Conservation (phyloP, 1,284 basidiomycete genomes). For the Ceratorhiza oryzae-sativae region DNA sequence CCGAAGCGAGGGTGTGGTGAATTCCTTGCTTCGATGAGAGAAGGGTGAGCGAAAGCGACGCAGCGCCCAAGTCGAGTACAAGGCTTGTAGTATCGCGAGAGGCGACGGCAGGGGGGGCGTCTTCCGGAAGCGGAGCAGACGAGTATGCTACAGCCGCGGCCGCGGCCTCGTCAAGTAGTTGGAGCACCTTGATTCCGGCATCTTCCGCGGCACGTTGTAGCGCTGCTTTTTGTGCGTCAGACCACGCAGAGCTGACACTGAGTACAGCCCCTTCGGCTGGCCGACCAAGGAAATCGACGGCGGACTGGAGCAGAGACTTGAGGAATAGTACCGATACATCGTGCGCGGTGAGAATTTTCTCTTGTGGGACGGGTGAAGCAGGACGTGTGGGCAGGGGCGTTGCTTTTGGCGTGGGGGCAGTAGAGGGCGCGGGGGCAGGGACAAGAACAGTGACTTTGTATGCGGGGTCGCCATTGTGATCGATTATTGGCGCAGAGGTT, state of each 20-base stretch:
- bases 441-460: conserved; percentile 72
- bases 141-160: conserved; percentile 66
- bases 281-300: conserved; percentile 91
- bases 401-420: conserved; percentile 55
- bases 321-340: conserved; percentile 91
- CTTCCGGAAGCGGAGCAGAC: conserved; percentile 45
- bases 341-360: conserved; percentile 80
- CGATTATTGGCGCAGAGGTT: conserved; percentile 71
- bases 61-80: conserved; percentile 74
- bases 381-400: conserved; percentile 63
- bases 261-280: conserved; percentile 85
- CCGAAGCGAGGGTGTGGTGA: conserved; percentile 61
- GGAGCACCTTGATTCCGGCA: conserved; percentile 84
- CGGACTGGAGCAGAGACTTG: conserved; percentile 82
- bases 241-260: conserved; percentile 81
- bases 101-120: conserved; percentile 51
- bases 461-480: conserved; percentile 84
- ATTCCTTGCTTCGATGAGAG: conserved; percentile 71
- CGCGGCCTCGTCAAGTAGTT: conserved; percentile 84
- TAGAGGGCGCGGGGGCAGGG: conserved; percentile 62
- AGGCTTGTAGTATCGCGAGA: conserved; percentile 68
- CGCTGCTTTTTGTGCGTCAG: conserved; percentile 71
- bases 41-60: conserved; percentile 66
- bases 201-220: conserved; percentile 77
- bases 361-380: conserved; percentile 80